phyloP scores from a whole-genome alignment of 2,329 filamentous ascomycete genomes.

The Fusarium stilboides region DNA sequence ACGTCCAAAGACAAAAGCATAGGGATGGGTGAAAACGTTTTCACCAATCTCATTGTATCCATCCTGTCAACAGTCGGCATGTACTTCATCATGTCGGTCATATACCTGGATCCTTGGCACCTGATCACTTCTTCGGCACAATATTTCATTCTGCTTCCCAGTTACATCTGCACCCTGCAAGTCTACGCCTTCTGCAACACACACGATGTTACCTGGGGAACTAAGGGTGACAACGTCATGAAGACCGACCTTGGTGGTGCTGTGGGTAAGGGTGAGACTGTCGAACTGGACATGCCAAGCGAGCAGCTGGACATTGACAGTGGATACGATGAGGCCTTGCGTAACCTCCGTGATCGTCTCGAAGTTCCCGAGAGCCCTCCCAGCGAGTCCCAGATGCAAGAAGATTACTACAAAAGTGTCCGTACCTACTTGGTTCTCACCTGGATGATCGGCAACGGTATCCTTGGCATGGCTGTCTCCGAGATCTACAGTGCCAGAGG shows the following conservation, averaged over 20 bases:
- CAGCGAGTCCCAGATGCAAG: conserved; percentile 88
- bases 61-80: conserved; percentile 90
- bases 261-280: conserved; percentile 81
- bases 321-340: conserved; percentile 95
- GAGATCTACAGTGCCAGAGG: conserved; percentile 83
- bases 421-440: conserved; percentile 97
- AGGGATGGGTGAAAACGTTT: conserved; percentile 85
- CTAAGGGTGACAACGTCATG: conserved; percentile 97
- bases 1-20: conserved; percentile 64
- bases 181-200: conserved; percentile 88
- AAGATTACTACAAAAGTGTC: conserved; percentile 98
- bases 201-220: conserved; percentile 60
- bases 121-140: conserved; percentile 94
- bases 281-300: conserved; percentile 96
- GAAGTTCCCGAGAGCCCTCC: conserved; percentile 77
- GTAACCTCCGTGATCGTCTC: conserved; percentile 93
- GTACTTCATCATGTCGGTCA: conserved; percentile 95
- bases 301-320: conserved; percentile 99
- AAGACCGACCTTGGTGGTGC: conserved; percentile 93
- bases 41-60: conserved; percentile 94
- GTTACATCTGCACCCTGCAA: conserved; percentile 96
- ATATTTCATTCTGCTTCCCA: conserved; percentile 93
- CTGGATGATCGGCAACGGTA: conserved; percentile 94
- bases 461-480: conserved; percentile 92
- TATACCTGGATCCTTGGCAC: conserved; percentile 99